Evolutionary conservation across 106 monocot genomes (phyloP).

Genomic region (Apostasia shenzhenica): DNA sequence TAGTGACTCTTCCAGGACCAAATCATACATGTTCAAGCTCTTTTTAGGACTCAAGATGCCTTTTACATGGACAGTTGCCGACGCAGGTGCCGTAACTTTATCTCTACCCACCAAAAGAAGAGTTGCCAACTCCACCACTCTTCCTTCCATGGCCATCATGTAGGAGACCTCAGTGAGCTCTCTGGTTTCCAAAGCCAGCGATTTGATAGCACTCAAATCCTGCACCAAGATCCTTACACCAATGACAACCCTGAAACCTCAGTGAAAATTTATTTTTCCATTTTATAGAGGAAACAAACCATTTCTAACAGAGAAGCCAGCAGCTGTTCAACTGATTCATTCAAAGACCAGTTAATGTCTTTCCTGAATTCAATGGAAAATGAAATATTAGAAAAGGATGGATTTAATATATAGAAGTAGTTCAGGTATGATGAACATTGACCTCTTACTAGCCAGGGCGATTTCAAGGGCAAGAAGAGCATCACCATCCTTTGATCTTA

Average conservation of each 20-base stretch:
- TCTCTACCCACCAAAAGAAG: constrained; percentile 24
- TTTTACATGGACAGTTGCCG: constrained; percentile 1
- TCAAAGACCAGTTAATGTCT: constrained; percentile 20
- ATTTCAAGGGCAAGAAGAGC: constrained; percentile 27
- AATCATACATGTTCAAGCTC: constrained; percentile 12
- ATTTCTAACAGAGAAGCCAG: constrained; percentile 14
- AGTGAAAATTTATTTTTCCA: background rate
- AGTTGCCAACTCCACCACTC: constrained; percentile 13
- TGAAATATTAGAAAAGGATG: background rate
- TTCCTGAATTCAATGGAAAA: constrained; percentile 7
- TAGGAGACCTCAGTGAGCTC: constrained; percentile 8
- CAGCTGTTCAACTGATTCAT: constrained; percentile 26
- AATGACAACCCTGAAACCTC: background rate
- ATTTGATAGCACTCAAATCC: constrained; percentile 22
- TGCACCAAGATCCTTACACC: constrained; percentile 4
- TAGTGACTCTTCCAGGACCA: constrained; percentile 17
- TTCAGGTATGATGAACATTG: background rate
- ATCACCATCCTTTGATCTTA: constrained; percentile 17
- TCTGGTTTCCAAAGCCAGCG: constrained; percentile 22
- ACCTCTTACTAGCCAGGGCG: constrained; percentile 22
- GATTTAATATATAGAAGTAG: background rate
- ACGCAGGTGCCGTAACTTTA: constrained; percentile 6
- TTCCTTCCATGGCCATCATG: constrained; percentile 18
- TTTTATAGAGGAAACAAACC: constrained; percentile 5
- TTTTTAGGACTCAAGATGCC: constrained; percentile 1